Evolutionary conservation across 495 filamentous ascomycete species (phyloP).

Genomic region (Penicillium paradoxum): DNA sequence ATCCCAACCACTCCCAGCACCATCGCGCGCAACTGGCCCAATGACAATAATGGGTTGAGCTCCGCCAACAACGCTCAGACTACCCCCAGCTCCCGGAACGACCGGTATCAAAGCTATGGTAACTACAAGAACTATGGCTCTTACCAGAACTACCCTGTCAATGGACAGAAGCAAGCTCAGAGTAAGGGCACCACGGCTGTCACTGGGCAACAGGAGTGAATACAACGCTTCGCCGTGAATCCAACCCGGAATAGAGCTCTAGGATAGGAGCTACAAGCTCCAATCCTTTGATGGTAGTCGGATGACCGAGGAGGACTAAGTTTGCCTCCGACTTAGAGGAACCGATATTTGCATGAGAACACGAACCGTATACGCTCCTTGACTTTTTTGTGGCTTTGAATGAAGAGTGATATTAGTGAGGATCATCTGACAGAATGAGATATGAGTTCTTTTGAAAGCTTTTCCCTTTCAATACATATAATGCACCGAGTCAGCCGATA

Average conservation of each 20-base stretch:
- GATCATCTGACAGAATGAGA: not conserved
- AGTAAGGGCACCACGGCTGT: conserved; percentile 7
- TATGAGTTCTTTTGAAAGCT: not conserved
- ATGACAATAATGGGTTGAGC: not conserved
- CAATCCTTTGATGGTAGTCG: not conserved
- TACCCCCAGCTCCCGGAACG: conserved; percentile 3
- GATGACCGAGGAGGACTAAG: too few relatives aligned
- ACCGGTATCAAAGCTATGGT: conserved; percentile 3
- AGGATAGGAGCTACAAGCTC: not conserved
- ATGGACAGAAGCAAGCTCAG: conserved; percentile 2
- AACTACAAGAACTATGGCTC: conserved; percentile 10
- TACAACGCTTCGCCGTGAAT: not conserved
- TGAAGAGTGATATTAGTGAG: not conserved
- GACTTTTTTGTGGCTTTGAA: conserved; percentile 3
- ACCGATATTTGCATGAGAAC: conserved; percentile 18
- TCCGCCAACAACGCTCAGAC: conserved; percentile 4
- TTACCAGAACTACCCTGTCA: conserved; percentile 7
- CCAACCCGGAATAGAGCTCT: not conserved
- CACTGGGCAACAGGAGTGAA: conserved; percentile 11
- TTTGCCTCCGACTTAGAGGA: not conserved
- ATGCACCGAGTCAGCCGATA: too few relatives aligned
- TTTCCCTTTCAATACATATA: not conserved
- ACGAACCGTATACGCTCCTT: conserved; percentile 28
- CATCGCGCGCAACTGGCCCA: not conserved
- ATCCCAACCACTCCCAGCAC: not conserved